Evolutionary conservation across 2,329 filamentous ascomycete species (phyloP).

Genomic region (Sporothrix brunneoviolacea): DNA sequence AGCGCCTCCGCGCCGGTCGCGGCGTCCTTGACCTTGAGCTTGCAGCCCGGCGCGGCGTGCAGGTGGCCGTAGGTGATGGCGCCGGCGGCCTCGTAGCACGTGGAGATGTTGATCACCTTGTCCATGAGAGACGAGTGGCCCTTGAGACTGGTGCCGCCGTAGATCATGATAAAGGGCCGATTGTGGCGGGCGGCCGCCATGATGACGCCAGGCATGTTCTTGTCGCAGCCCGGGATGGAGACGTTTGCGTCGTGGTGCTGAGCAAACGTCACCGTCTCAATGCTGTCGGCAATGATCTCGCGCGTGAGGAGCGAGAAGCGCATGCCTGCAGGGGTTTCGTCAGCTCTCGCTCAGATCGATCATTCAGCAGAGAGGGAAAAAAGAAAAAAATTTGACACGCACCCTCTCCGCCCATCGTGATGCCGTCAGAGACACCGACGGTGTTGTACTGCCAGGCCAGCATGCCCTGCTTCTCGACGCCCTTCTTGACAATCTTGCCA

Average conservation of each 20-base stretch:
- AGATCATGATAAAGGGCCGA: constrained; percentile 89
- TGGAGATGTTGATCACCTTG: constrained; percentile 78
- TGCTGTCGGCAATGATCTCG: constrained; percentile 89
- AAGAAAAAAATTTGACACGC: constrained; percentile 19
- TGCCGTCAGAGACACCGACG: constrained; percentile 80
- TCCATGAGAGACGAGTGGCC: constrained; percentile 74
- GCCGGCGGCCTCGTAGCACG: constrained; percentile 81
- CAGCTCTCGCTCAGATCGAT: too few relatives aligned
- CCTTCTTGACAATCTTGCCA: constrained; percentile 78
- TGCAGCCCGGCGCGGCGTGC: constrained; percentile 48
- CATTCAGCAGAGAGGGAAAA: not conserved
- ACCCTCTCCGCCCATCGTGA: constrained; percentile 94
- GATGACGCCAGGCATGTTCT: constrained; percentile 92
- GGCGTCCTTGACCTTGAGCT: not conserved
- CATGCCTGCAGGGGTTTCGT: constrained; percentile 63
- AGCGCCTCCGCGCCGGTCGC: constrained; percentile 41
- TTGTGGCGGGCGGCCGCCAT: constrained; percentile 92
- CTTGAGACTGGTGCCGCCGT: constrained; percentile 83
- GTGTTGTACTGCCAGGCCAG: constrained; percentile 94
- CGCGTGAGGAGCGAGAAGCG: constrained; percentile 84
- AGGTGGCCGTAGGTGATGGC: constrained; percentile 74
- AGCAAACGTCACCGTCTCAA: constrained; percentile 87
- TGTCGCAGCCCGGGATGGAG: constrained; percentile 88
- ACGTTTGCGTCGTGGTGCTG: constrained; percentile 93
- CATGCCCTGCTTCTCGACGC: constrained; percentile 76